Evolutionary conservation across 2,329 filamentous ascomycete genomes (phyloP).

Genomic region (Lachnellula occidentalis): DNA sequence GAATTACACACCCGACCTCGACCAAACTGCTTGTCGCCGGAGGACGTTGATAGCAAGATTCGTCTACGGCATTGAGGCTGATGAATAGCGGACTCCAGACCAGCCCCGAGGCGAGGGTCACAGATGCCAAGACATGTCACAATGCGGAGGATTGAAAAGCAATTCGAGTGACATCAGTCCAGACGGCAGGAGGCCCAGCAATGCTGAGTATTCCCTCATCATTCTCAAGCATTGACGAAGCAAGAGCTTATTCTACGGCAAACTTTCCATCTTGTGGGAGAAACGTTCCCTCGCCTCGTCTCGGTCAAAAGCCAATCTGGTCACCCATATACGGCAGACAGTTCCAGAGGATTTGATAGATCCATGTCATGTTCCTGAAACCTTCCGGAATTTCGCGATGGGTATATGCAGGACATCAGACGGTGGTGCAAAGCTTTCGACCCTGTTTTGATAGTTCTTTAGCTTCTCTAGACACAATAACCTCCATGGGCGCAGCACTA

Average conservation of each 20-base stretch:
- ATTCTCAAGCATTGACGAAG: slow-evolving; percentile 8
- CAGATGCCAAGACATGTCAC: not conserved
- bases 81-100: too few species aligned
- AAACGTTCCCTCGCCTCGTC: slow-evolving; percentile 7
- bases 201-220: slow-evolving; percentile 9
- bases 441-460: not conserved
- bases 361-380: slow-evolving; percentile 5
- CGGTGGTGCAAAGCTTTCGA: slow-evolving; percentile 7
- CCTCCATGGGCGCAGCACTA: slow-evolving; percentile 3
- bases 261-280: slow-evolving; percentile 10
- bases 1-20: slow-evolving; percentile 2
- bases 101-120: too few species aligned
- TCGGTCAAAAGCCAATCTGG: slow-evolving; percentile 5
- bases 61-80: not conserved
- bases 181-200: slow-evolving; percentile 6
- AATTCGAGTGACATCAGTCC: slow-evolving; percentile 1
- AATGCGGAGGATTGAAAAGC: slow-evolving; percentile 7
- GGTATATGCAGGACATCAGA: slow-evolving; percentile 3
- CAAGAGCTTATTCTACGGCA: slow-evolving; percentile 12
- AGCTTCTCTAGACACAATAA: not conserved
- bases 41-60: slow-evolving; percentile 12
- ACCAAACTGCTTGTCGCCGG: not conserved
- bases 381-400: not conserved
- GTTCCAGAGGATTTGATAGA: slow-evolving; percentile 8
- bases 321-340: slow-evolving; percentile 5